Conservation (phyloP, 1,284 basidiomycete species). For the Cerioporus squamosus region DNA sequence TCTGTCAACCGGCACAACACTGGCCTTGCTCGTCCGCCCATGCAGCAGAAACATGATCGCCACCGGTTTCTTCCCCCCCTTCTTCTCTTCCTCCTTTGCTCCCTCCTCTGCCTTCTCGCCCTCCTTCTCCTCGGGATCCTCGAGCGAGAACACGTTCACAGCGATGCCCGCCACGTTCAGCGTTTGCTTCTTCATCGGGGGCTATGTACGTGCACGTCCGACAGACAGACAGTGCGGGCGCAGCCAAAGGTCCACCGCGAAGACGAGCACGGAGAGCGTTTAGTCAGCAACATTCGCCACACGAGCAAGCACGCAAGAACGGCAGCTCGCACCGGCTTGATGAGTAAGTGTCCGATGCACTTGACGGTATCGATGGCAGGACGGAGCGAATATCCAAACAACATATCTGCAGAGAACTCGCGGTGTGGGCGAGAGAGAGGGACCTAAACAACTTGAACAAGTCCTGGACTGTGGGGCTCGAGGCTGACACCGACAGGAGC, state of each 20-base stretch:
- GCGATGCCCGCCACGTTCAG: constrained; percentile 49
- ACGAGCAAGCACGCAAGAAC: too few species aligned
- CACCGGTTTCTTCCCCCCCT: constrained; percentile 36
- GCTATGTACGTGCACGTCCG: neutral
- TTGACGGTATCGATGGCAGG: constrained; percentile 5
- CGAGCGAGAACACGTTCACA: constrained; percentile 32
- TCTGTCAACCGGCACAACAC: too few species aligned
- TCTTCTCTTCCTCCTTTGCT: neutral
- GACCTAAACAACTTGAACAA: too few species aligned
- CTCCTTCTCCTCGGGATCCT: neutral
- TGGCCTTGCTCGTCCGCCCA: constrained; percentile 47
- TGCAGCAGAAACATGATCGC: constrained; percentile 66
- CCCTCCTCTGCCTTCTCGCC: neutral
- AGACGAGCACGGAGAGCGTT: too few species aligned
- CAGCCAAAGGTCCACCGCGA: neutral
- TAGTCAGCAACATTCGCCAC: neutral
- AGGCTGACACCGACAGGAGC: too few species aligned
- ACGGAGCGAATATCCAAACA: constrained; percentile 2
- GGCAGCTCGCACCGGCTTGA: neutral
- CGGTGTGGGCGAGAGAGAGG: neutral
- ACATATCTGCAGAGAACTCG: neutral
- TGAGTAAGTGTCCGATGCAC: constrained; percentile 3
- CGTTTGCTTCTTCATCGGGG: constrained; percentile 32
- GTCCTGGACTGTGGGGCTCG: too few species aligned
- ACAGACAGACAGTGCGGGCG: neutral